Conservation (phyloP, 2,329 filamentous ascomycete genomes). For the Scortechinia acanthostroma region DNA sequence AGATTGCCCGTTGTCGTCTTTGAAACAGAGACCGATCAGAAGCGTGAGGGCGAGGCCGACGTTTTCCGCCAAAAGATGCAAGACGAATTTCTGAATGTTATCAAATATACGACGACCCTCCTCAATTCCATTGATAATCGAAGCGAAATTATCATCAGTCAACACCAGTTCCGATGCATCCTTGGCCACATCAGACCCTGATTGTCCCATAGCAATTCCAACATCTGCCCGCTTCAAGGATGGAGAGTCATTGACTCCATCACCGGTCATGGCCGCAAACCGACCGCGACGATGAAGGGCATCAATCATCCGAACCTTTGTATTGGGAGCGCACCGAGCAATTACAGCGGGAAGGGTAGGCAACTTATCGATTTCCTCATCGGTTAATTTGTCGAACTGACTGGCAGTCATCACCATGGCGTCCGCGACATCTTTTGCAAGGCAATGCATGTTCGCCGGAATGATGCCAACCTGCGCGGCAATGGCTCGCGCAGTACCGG, state of each 20-base stretch:
- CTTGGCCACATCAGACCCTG: constrained; percentile 79
- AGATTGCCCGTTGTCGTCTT: constrained; percentile 63
- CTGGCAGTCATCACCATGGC: constrained; percentile 69
- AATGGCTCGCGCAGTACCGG: constrained; percentile 71
- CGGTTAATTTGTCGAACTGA: constrained; percentile 71
- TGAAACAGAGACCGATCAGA: constrained; percentile 75
- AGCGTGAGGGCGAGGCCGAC: constrained; percentile 77
- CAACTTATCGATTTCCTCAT: constrained; percentile 69
- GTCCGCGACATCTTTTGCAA: constrained; percentile 56
- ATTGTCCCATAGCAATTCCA: constrained; percentile 81
- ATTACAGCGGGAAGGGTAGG: constrained; percentile 74
- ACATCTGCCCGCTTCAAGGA: constrained; percentile 76
- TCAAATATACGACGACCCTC: constrained; percentile 81
- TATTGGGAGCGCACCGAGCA: constrained; percentile 76
- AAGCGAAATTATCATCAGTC: constrained; percentile 83
- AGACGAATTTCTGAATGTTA: constrained; percentile 82
- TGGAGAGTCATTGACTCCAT: constrained; percentile 81
- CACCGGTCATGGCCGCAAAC: constrained; percentile 82
- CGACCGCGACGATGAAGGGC: constrained; percentile 70
- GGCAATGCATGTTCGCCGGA: constrained; percentile 47
- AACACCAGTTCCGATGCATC: constrained; percentile 76
- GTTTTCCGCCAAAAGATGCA: constrained; percentile 74
- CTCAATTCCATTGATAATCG: constrained; percentile 75
- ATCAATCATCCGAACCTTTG: constrained; percentile 86
- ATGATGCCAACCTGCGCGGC: constrained; percentile 75